Evolutionary conservation across 2,329 filamentous ascomycete genomes (phyloP).

Genomic region (Colletotrichum sp.): DNA sequence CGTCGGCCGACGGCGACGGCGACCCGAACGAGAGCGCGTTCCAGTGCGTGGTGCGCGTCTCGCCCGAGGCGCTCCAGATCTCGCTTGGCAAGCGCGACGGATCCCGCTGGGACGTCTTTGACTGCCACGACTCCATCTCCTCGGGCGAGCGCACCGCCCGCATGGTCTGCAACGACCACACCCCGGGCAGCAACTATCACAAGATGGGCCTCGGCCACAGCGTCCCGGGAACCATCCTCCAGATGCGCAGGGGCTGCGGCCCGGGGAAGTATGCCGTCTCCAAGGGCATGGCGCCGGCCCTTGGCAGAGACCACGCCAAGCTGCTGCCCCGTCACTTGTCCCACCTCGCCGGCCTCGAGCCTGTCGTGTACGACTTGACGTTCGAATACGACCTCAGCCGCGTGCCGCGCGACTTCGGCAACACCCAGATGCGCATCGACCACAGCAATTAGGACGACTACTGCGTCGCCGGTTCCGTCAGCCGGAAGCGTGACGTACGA

Average conservation of each 20-base stretch:
- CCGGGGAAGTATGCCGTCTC: constrained; percentile 7
- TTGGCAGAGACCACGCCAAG: neutral
- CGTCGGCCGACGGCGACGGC: constrained; percentile 25
- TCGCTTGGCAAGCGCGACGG: constrained; percentile 46
- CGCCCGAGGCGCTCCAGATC: constrained; percentile 35
- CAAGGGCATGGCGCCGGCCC: neutral
- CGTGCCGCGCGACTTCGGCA: constrained; percentile 33
- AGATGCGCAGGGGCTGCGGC: neutral
- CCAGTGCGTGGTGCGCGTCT: constrained; percentile 34
- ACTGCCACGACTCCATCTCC: constrained; percentile 33
- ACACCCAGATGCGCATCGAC: constrained; percentile 44
- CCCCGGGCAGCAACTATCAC: neutral
- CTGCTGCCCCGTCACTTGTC: neutral
- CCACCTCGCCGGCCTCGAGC: neutral
- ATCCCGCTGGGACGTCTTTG: constrained; percentile 47
- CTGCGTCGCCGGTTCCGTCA: constrained; percentile 29
- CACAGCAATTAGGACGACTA: constrained; percentile 41
- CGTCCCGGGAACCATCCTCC: constrained; percentile 7
- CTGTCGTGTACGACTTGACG: neutral
- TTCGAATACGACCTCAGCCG: constrained; percentile 41
- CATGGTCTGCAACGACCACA: constrained; percentile 3
- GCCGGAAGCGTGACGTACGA: neutral
- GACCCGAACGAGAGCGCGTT: constrained; percentile 36
- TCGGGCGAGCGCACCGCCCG: neutral
- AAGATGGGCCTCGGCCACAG: neutral